Conservation (phyloP, 768 basidiomycete genomes). For the Agrocybe pediades region DNA sequence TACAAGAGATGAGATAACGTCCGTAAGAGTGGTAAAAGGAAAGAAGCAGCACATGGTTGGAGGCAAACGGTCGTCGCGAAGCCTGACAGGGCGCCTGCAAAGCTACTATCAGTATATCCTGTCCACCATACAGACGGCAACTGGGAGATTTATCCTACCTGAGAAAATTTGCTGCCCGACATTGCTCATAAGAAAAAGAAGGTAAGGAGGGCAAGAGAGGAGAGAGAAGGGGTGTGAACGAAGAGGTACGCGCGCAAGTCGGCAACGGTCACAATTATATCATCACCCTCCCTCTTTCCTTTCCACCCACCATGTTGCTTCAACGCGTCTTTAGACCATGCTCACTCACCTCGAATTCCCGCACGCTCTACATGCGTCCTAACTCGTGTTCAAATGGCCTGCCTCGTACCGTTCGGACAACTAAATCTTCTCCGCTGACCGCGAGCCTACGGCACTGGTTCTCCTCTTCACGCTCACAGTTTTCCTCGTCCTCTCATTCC, state of each 20-base stretch:
- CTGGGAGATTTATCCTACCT: constrained; percentile 36
- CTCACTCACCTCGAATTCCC: background rate
- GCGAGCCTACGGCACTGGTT: constrained; percentile 11
- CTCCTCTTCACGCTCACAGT: too few relatives aligned
- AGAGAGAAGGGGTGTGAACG: background rate
- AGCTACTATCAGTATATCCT: constrained; percentile 4
- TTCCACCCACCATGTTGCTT: too few relatives aligned
- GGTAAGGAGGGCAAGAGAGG: background rate
- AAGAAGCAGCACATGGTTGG: constrained; percentile 64
- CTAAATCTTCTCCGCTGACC: background rate
- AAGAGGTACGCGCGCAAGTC: background rate
- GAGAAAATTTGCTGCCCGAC: constrained; percentile 67
- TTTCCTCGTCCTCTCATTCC: constrained; percentile 20
- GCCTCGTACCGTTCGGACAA: too few relatives aligned
- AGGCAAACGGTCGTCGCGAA: constrained; percentile 73
- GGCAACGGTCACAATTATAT: too few relatives aligned
- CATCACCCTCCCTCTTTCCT: too few relatives aligned
- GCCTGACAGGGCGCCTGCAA: constrained; percentile 74
- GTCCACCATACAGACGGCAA: background rate
- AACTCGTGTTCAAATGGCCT: too few relatives aligned
- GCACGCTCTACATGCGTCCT: too few relatives aligned
- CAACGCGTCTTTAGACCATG: background rate
- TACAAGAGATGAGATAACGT: background rate
- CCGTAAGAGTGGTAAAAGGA: background rate
- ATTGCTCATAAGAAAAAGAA: constrained; percentile 55